Conservation (phyloP, 2,329 filamentous ascomycete species). For the Alternaria gansuensis region DNA sequence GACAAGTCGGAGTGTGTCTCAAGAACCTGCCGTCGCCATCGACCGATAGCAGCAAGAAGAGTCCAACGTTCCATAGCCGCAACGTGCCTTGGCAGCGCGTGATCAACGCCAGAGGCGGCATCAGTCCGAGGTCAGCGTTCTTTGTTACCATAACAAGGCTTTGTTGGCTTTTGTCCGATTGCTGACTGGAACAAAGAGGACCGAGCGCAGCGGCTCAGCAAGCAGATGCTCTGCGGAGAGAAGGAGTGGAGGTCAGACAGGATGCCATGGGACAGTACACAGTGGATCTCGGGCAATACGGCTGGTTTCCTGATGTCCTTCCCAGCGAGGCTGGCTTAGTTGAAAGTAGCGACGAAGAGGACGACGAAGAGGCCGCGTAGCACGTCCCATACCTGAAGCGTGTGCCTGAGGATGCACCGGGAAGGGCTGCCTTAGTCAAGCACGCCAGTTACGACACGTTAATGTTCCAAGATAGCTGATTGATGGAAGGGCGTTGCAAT, state of each 20-base stretch:
- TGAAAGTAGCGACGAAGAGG: slow-evolving; percentile 47
- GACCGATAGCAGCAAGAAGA: slow-evolving; percentile 54
- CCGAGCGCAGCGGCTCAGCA: slow-evolving; percentile 58
- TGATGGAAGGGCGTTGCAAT: slow-evolving; percentile 22
- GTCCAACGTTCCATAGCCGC: slow-evolving; percentile 68
- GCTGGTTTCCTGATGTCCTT: slow-evolving; percentile 62
- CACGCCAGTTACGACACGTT: slow-evolving; percentile 19
- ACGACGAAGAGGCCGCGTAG: slow-evolving; percentile 45
- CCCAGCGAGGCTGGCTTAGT: slow-evolving; percentile 57
- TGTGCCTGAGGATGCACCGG: slow-evolving; percentile 7
- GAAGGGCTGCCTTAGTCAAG: slow-evolving; percentile 11
- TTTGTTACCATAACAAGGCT: slow-evolving; percentile 19
- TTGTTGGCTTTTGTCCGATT: slow-evolving; percentile 26
- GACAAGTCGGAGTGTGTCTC: slow-evolving; percentile 89
- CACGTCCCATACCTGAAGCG: slow-evolving; percentile 49
- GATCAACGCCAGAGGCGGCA: slow-evolving; percentile 84
- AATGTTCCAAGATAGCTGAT: slow-evolving; percentile 22
- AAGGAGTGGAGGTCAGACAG: slow-evolving; percentile 59
- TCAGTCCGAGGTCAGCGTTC: slow-evolving; percentile 76
- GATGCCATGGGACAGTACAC: slow-evolving; percentile 59
- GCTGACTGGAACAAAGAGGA: slow-evolving; percentile 50
- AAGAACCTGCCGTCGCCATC: slow-evolving; percentile 76
- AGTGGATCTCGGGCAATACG: slow-evolving; percentile 58
- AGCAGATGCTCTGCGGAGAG: slow-evolving; percentile 56
- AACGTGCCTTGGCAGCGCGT: slow-evolving; percentile 97